Evolutionary conservation across 2,329 filamentous ascomycete genomes (phyloP).

Genomic region (Neurospora crassa): DNA sequence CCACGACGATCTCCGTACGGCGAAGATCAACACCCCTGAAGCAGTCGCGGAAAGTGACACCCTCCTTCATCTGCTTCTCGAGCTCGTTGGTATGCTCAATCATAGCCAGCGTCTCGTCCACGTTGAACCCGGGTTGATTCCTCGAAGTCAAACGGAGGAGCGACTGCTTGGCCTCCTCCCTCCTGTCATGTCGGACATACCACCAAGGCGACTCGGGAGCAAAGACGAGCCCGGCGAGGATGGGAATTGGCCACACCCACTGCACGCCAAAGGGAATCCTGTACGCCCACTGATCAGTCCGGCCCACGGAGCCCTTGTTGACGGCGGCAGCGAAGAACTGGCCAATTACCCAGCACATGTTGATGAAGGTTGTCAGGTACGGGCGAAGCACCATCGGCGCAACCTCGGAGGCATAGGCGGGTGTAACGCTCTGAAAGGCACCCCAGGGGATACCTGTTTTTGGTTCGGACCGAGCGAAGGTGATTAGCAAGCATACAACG

Average conservation of each 20-base stretch:
- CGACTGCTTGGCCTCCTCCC: slow-evolving; percentile 24
- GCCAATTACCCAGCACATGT: slow-evolving; percentile 49
- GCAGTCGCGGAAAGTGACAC: slow-evolving; percentile 30
- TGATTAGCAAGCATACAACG: neutral
- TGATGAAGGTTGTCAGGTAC: slow-evolving; percentile 45
- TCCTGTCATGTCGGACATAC: slow-evolving; percentile 30
- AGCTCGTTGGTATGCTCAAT: slow-evolving; percentile 33
- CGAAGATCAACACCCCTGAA: slow-evolving; percentile 32
- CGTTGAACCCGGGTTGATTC: slow-evolving; percentile 19
- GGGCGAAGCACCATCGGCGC: slow-evolving; percentile 36
- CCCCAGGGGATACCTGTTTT: slow-evolving; percentile 27
- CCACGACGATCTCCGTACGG: slow-evolving; percentile 29
- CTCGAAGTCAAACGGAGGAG: slow-evolving; percentile 23
- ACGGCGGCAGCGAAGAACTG: slow-evolving; percentile 38
- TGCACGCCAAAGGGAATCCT: slow-evolving; percentile 38
- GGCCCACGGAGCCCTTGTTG: slow-evolving; percentile 25
- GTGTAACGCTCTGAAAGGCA: slow-evolving; percentile 33
- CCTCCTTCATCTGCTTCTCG: slow-evolving; percentile 24
- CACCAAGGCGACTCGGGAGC: slow-evolving; percentile 41
- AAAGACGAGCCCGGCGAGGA: slow-evolving; percentile 30
- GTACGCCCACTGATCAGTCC: slow-evolving; percentile 33
- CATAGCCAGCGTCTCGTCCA: slow-evolving; percentile 29
- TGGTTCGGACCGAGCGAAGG: neutral
- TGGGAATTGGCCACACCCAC: slow-evolving; percentile 35
- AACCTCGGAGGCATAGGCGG: slow-evolving; percentile 42